A percentile compares a stretch with the other conserved stretches of the same genome.
Evolutionary conservation across 2,329 filamentous ascomycete species (phyloP).

Genomic region (Aspergillus melleus): DNA sequence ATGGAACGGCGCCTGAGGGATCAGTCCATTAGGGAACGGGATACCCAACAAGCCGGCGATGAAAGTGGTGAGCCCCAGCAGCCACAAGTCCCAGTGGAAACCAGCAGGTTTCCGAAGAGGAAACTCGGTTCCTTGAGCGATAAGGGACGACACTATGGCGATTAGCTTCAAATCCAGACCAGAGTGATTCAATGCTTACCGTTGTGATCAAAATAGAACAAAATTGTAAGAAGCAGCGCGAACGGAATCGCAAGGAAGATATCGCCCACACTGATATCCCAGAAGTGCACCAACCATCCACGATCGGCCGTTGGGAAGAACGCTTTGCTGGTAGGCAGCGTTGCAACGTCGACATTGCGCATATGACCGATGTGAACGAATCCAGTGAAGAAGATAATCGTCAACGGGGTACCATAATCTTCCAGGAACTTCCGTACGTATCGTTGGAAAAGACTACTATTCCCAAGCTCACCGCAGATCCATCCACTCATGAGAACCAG

Average conservation of each 20-base stretch:
- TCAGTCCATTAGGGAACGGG: slow-evolving; percentile 79
- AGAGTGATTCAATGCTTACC: slow-evolving; percentile 50
- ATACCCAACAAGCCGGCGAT: slow-evolving; percentile 73
- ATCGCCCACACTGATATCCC: slow-evolving; percentile 70
- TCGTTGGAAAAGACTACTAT: slow-evolving; percentile 70
- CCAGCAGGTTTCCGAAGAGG: slow-evolving; percentile 77
- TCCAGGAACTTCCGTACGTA: slow-evolving; percentile 79
- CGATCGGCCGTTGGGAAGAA: slow-evolving; percentile 76
- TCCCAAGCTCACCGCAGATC: slow-evolving; percentile 69
- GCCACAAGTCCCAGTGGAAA: slow-evolving; percentile 83
- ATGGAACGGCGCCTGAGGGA: slow-evolving; percentile 81
- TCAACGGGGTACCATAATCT: slow-evolving; percentile 83
- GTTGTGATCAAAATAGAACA: slow-evolving; percentile 91
- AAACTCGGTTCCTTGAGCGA: slow-evolving; percentile 80
- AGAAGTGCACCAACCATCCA: slow-evolving; percentile 77
- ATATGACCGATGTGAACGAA: slow-evolving; percentile 87
- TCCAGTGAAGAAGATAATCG: slow-evolving; percentile 83
- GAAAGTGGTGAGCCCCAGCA: slow-evolving; percentile 75
- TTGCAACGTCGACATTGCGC: slow-evolving; percentile 66
- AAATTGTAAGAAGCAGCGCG: slow-evolving; percentile 74
- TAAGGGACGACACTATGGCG: slow-evolving; percentile 70
- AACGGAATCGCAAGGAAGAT: slow-evolving; percentile 87
- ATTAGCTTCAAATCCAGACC: background rate
- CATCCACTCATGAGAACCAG: slow-evolving; percentile 78
- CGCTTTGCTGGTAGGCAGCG: slow-evolving; percentile 71